Evolutionary conservation across 2,329 filamentous ascomycete species (phyloP).

Genomic region (Calonectria ilicicola): DNA sequence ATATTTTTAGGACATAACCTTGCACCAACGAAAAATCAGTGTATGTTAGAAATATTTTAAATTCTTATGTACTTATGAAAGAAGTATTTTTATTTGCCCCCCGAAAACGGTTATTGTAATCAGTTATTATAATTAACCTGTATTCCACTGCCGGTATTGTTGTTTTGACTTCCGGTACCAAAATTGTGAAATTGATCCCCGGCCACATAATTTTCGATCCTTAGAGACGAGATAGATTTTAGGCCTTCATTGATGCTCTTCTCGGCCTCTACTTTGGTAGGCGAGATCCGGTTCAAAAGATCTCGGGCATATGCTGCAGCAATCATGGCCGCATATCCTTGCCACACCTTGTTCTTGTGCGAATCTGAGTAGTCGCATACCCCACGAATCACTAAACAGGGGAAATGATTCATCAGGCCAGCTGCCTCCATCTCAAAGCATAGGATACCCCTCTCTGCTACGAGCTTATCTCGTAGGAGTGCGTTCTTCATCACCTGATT

Average conservation of each 20-base stretch:
- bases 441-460: not conserved
- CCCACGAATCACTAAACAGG: slow-evolving; percentile 49
- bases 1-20: not conserved
- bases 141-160: not conserved
- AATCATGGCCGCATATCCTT: slow-evolving; percentile 47
- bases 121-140: not conserved
- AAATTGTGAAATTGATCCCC: not conserved
- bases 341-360: slow-evolving; percentile 46
- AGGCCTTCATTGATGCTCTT: not conserved
- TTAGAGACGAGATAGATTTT: not conserved
- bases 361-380: slow-evolving; percentile 54
- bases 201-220: not conserved
- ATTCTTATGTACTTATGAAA: not conserved
- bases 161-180: not conserved
- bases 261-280: not conserved
- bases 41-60: too few species aligned
- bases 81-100: too few species aligned
- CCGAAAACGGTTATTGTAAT: too few species aligned
- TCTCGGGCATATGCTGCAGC: slow-evolving; percentile 42
- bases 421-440: slow-evolving; percentile 29
- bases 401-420: slow-evolving; percentile 38
- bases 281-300: not conserved
- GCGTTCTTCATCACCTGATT: not conserved
- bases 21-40: too few species aligned
- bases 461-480: not conserved